Base-by-base conservation (phyloP, 2,329 filamentous ascomycete genomes). In the Atkinsonella texensis region DNA sequence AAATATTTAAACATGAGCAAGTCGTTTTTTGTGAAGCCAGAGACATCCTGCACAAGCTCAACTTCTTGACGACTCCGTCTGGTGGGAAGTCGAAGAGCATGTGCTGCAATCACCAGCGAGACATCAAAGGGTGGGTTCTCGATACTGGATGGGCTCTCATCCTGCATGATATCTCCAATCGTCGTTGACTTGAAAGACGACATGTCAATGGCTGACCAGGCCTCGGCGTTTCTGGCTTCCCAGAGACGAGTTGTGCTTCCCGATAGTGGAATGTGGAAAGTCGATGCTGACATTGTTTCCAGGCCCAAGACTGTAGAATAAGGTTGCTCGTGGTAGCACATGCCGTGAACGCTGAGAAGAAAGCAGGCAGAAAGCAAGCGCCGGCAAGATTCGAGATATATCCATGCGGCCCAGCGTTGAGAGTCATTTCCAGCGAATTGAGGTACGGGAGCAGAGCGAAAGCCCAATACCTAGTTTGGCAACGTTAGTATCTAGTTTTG, bases 351-450 rank as follows among this genome's bases (percentile, higher is more conserved):
- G 59, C 82, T 79, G 52, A 79, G 66, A 50, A 79, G 63, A 62
- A 81, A 79, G 63, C 76, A 81, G 13, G 72, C 73, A 35, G 74
- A 68, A n/a, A 80, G 65, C 31, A 82, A 68, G 42, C 79, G 73
- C 51, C 76, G 73, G 51, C 68, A 69, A 8, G 74, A 68, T 63
- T 83, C 79, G 48, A 65, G 62, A 45, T 74, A 64, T 41, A 80
- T 61, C 79, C 79, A 82, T 53, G 64, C 58, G 40, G 64, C 66
- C 79, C 79, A 81, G 46, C 66, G 67, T 53, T 64, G 63, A 33
- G 66, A 59, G 31, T 58, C 62, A 46, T 13, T 46, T 9, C 47
- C 50, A 11, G 33, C 43, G 12, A 40, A 11, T 41, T 49, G 35
- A 15, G 41, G 28, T 8, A 47, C 35, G 10, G 49, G 8, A 9